Evolutionary conservation across 495 filamentous ascomycete species (phyloP).

Genomic region (Schizothecium vesticola): DNA sequence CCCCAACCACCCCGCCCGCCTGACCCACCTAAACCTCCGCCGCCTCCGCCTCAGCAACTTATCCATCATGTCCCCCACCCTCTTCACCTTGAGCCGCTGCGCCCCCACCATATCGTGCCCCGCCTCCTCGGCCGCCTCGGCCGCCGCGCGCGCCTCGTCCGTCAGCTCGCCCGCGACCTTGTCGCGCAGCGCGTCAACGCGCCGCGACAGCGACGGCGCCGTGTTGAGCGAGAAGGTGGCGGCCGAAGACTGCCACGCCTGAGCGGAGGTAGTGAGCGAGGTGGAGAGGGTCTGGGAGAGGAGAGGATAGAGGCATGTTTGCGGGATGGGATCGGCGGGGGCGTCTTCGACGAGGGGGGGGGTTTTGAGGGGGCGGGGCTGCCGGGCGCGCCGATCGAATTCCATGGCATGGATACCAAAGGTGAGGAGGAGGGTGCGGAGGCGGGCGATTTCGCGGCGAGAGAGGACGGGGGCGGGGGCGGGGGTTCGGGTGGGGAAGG

Average conservation of each 20-base stretch:
- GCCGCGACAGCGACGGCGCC: conserved; percentile 28
- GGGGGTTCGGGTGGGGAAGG: conserved; percentile 46
- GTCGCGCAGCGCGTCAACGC: conserved; percentile 32
- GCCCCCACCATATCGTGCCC: conserved; percentile 66
- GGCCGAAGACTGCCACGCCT: conserved; percentile 51
- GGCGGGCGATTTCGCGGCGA: conserved; percentile 67
- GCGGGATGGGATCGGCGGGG: conserved; percentile 42
- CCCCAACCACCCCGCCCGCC: conserved; percentile 61
- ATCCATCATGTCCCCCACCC: conserved; percentile 71
- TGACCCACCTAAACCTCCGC: conserved; percentile 65
- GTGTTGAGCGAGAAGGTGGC: conserved; percentile 33
- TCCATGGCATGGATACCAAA: conserved; percentile 82
- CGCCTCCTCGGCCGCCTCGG: conserved; percentile 72
- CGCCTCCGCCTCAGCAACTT: conserved; percentile 61
- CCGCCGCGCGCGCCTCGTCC: conserved; percentile 55
- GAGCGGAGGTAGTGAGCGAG: conserved; percentile 53
- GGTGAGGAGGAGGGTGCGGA: conserved; percentile 67
- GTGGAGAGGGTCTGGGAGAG: conserved; percentile 58
- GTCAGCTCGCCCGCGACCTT: conserved; percentile 38
- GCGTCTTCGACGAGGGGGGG: not conserved
- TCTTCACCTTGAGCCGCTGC: conserved; percentile 70
- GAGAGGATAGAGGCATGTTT: conserved; percentile 60
- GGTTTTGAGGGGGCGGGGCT: conserved; percentile 21
- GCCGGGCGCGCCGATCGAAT: conserved; percentile 60
- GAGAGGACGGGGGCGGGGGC: conserved; percentile 37